These are phyloP conservation scores for Colletotrichum abscissum DNA, from an alignment of 2,329 filamentous ascomycete genomes.

Conservation along the genomic window DNA sequence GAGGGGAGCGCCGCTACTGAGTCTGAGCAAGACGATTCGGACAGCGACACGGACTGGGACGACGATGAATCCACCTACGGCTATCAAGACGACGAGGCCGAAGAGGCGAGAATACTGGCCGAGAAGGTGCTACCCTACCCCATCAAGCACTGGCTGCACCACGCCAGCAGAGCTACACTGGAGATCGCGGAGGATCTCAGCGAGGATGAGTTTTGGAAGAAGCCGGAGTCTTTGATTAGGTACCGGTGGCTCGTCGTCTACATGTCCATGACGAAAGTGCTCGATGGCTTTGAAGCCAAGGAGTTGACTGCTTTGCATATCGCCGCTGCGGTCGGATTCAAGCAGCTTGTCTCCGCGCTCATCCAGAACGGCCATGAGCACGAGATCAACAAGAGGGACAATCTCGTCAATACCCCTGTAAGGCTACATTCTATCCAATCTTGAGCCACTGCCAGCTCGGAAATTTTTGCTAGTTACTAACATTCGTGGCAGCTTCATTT, in stretches of 20 bases:
- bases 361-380: conserved; percentile 50
- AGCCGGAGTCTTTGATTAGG: conserved; percentile 45
- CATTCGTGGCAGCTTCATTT: conserved; percentile 42
- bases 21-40: conserved; percentile 26
- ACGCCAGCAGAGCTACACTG: conserved; percentile 53
- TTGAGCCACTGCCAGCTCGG: neutral
- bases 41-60: conserved; percentile 18
- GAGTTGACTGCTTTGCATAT: conserved; percentile 51
- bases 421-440: conserved; percentile 24
- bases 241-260: conserved; percentile 52
- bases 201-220: conserved; percentile 52
- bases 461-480: neutral
- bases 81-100: conserved; percentile 37
- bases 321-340: conserved; percentile 51
- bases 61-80: conserved; percentile 36
- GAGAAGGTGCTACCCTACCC: conserved; percentile 47
- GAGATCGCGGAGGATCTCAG: conserved; percentile 55
- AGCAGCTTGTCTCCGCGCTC: conserved; percentile 49
- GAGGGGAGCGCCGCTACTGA: neutral
- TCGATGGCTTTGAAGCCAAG: conserved; percentile 43
- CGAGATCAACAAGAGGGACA: conserved; percentile 47
- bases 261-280: conserved; percentile 44
- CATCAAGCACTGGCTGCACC: conserved; percentile 54
- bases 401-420: conserved; percentile 47
- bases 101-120: conserved; percentile 43